Evolutionary conservation across 257 asterid genomes (phyloP), one percentile per base, ranked within the genome.

Genomic region (Mentha longifolia): DNA sequence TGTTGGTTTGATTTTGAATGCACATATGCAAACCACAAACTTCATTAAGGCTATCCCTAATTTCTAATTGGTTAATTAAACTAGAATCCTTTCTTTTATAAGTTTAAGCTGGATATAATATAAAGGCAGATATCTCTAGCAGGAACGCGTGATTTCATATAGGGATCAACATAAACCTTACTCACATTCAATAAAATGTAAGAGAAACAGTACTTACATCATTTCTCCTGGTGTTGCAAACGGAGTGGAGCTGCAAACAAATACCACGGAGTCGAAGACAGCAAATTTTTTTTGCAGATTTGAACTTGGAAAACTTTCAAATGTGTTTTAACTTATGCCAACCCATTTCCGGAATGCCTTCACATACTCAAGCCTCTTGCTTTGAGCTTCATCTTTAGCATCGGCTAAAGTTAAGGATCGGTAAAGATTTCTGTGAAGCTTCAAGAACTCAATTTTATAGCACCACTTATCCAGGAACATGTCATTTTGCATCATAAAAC

Each of bases 381-480:
- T 79, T 41, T 91, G 96, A 46, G 72, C 74, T 75, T 89, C 97
- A 68, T 86, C 91, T 80, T 77, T 84, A n/a, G 90, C 87, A 66
- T 83, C 82, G 7, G 74, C 67, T 42, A 77, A 80, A 25, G 75
- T 85, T 73, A 86, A 74, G 39, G 52, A 78, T 82, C 90, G 62
- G 70, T 89, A 89, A 66, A 94, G 92, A 85, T 85, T 87, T 89
- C 85, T 84, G 82, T 94, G 99, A 60, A 78, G 72, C 80, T 85
- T 89, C 65, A 85, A 59, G 80, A 82, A 94, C 77, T 89, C 97
- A 11, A 33, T 74, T 83, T 70, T 84, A 50, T 79, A 94, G 71
- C 85, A 54, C 91, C 90, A 82, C 83, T 86, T 91, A 73, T 94
- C 99, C 82, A 89, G 15, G 70, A 74, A 94, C 95, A 94, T 80